phyloP scores from a whole-genome alignment of 148 eudicot genomes.

The Camellia sinensis region DNA sequence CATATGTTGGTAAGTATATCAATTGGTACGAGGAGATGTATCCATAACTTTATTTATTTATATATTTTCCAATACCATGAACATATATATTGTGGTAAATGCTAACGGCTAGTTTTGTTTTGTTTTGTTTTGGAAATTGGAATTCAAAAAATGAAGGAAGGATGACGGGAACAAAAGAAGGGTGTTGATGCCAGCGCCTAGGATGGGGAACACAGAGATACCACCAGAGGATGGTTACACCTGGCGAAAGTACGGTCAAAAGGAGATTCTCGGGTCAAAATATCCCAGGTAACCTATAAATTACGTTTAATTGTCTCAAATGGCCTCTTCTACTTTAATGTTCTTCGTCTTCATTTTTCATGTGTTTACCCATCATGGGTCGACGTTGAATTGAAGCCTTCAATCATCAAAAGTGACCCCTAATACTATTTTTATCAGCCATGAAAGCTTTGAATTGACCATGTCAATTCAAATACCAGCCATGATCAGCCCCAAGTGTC shows the following conservation, averaged over 20 bases:
- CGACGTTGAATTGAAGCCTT: neutral
- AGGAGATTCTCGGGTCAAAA: conserved; percentile 66
- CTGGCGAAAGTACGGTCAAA: conserved; percentile 96
- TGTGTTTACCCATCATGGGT: too few relatives aligned
- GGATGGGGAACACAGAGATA: conserved; percentile 66
- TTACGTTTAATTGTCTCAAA: too few relatives aligned
- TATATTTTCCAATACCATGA: too few relatives aligned
- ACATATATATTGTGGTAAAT: too few relatives aligned
- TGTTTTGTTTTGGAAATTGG: neutral
- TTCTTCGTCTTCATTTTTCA: too few relatives aligned
- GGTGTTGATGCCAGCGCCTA: conserved; percentile 52
- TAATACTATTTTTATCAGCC: neutral
- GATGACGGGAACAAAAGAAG: conserved; percentile 27
- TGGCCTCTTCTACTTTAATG: too few relatives aligned
- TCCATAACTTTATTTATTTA: too few relatives aligned
- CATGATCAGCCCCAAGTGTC: too few relatives aligned
- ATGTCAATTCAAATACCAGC: too few relatives aligned
- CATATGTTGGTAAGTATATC: too few relatives aligned
- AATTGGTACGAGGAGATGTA: too few relatives aligned
- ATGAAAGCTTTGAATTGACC: too few relatives aligned
- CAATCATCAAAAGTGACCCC: neutral
- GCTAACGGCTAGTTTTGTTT: neutral
- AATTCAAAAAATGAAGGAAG: conserved; percentile 17
- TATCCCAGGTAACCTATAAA: conserved; percentile 54
- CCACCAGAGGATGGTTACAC: conserved; percentile 91